These are phyloP conservation scores for Ilyonectria sp. DNA, from an alignment of 2,329 filamentous ascomycete species.

Conservation along the genomic window DNA sequence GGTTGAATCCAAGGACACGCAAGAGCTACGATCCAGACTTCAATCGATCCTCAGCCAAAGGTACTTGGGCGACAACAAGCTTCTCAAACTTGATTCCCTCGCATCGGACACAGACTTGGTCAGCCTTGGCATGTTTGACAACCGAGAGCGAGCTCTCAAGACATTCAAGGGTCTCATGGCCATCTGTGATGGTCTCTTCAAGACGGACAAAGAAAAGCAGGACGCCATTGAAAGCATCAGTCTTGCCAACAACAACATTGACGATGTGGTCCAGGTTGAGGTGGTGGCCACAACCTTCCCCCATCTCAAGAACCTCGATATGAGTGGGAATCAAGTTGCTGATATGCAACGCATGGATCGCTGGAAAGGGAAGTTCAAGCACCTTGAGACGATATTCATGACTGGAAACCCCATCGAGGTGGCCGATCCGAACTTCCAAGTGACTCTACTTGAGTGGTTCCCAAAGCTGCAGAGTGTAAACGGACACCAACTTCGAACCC, in stretches of 20 bases:
- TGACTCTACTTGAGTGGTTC: constrained; percentile 85
- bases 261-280: constrained; percentile 80
- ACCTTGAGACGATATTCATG: constrained; percentile 86
- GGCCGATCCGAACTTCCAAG: constrained; percentile 72
- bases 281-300: constrained; percentile 85
- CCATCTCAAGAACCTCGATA: constrained; percentile 88
- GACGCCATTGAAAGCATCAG: constrained; percentile 87
- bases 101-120: constrained; percentile 80
- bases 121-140: constrained; percentile 82
- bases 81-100: constrained; percentile 87
- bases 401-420: constrained; percentile 81
- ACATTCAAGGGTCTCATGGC: constrained; percentile 94
- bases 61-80: constrained; percentile 79
- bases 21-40: constrained; percentile 78
- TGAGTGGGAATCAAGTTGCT: constrained; percentile 86
- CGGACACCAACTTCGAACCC: constrained; percentile 79
- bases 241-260: constrained; percentile 84
- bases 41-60: constrained; percentile 80
- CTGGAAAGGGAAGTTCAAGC: constrained; percentile 85
- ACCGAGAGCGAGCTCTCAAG: constrained; percentile 81
- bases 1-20: constrained; percentile 66
- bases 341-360: constrained; percentile 77
- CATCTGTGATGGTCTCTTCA: constrained; percentile 85
- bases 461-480: constrained; percentile 86
- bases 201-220: constrained; percentile 78